Conservation (phyloP, 129 eudicot species). For the Tagetes erecta region DNA sequence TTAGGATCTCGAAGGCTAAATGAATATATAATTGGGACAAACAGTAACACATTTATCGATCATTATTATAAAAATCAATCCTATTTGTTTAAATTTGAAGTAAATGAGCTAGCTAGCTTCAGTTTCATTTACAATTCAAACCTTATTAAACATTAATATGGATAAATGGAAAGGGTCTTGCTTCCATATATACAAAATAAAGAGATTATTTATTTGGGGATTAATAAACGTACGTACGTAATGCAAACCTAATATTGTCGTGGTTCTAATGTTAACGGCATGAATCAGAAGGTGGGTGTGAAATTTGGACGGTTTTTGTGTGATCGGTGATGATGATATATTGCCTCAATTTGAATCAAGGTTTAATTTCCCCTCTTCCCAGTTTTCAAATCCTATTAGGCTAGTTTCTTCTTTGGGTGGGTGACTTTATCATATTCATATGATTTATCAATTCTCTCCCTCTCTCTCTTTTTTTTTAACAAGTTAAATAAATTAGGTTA, state of each 20-base stretch:
- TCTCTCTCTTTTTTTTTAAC: no score
- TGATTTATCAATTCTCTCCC: no score
- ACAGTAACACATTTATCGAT: no score
- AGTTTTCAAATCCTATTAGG: not conserved
- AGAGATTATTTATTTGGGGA: not conserved
- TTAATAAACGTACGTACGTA: not conserved
- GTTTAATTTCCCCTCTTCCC: not conserved
- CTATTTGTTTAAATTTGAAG: no score
- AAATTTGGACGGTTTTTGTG: not conserved
- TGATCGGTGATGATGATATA: not conserved
- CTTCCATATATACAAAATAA: not conserved
- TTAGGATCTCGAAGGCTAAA: no score
- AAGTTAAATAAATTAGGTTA: no score
- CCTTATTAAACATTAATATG: not conserved
- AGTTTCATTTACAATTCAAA: slow-evolving; percentile 10
- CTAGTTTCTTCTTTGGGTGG: no score
- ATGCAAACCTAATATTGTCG: not conserved
- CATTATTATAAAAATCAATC: no score
- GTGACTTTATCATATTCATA: no score
- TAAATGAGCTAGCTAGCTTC: slow-evolving; percentile 2
- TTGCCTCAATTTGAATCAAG: not conserved
- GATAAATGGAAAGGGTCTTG: not conserved
- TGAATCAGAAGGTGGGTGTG: not conserved
- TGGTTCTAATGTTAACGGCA: not conserved
- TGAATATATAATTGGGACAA: no score